A percentile compares a stretch with the other conserved stretches of the same genome.
phyloP scores from a whole-genome alignment of 768 basidiomycete genomes.

The Astraeus odoratus region DNA sequence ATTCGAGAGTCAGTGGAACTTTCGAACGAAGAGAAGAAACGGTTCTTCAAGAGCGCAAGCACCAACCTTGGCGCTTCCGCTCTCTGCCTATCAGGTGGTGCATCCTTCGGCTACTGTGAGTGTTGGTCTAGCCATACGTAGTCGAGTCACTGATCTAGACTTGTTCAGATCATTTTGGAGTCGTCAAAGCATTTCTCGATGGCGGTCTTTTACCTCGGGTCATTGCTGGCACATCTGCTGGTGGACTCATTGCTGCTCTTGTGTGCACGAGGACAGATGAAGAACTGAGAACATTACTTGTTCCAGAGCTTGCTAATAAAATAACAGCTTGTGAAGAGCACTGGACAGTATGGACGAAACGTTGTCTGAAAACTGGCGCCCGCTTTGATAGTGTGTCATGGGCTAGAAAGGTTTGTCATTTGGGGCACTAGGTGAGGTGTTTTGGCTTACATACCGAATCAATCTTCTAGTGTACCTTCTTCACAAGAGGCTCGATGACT shows the following conservation, averaged over 20 bases:
- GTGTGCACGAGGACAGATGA: slow-evolving; percentile 84
- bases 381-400: slow-evolving; percentile 86
- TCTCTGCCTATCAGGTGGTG: slow-evolving; percentile 93
- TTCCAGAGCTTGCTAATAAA: slow-evolving; percentile 77
- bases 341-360: slow-evolving; percentile 56
- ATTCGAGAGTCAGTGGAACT: slow-evolving; percentile 70
- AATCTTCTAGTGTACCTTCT: slow-evolving; percentile 74
- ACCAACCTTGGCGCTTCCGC: slow-evolving; percentile 90
- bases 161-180: slow-evolving; percentile 75
- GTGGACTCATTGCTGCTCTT: slow-evolving; percentile 71
- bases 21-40: slow-evolving; percentile 80
- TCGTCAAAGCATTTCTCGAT: slow-evolving; percentile 88
- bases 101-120: slow-evolving; percentile 89
- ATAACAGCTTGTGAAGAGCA: slow-evolving; percentile 82
- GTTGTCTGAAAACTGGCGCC: slow-evolving; percentile 86
- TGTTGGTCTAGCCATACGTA: neutral
- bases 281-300: slow-evolving; percentile 70
- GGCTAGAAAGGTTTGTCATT: slow-evolving; percentile 74
- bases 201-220: slow-evolving; percentile 83
- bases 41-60: slow-evolving; percentile 86
- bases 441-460: neutral
- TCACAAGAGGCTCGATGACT: slow-evolving; percentile 89
- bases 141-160: slow-evolving; percentile 1
- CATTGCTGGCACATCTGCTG: slow-evolving; percentile 91
- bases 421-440: neutral